phyloP scores from a whole-genome alignment of 1,284 basidiomycete species.

The Pisolithus thermaeus region DNA sequence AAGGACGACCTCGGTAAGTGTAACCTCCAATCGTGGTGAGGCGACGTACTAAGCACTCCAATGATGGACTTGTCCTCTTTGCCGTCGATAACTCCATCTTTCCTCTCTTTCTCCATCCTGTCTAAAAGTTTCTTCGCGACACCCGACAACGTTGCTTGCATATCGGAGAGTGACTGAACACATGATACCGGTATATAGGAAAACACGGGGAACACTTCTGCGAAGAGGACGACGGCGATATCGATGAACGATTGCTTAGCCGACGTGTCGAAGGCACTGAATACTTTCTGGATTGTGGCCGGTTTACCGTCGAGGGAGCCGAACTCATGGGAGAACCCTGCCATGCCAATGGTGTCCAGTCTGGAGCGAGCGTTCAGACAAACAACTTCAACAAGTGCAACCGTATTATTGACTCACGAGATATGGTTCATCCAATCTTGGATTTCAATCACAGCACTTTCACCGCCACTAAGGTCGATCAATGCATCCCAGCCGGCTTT shows the following conservation, averaged over 20 bases:
- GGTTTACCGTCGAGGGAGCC: conserved; percentile 44
- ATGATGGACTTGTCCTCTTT: conserved; percentile 33
- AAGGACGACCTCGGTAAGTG: background rate
- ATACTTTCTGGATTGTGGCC: conserved; percentile 38
- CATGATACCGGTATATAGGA: conserved; percentile 39
- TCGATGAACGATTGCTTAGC: conserved; percentile 24
- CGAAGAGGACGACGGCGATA: conserved; percentile 36
- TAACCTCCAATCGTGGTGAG: background rate
- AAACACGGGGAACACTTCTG: conserved; percentile 39
- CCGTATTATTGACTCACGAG: background rate
- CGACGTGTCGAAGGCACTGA: conserved; percentile 37
- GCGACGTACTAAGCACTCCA: conserved; percentile 35
- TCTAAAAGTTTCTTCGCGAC: conserved; percentile 42
- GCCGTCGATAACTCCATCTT: too few species aligned
- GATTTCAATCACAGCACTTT: conserved; percentile 42
- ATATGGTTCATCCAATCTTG: conserved; percentile 33
- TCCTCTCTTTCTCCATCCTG: conserved; percentile 36
- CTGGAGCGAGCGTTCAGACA: conserved; percentile 20
- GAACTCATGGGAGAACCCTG: conserved; percentile 31
- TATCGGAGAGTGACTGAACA: conserved; percentile 28
- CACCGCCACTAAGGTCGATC: conserved; percentile 29
- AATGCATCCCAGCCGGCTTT: conserved; percentile 46
- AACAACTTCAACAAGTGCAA: background rate
- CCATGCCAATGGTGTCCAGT: conserved; percentile 53
- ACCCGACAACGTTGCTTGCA: conserved; percentile 36